Evolutionary conservation across 2,329 filamentous ascomycete species (phyloP).

Genomic region (Metarhizium sp.): DNA sequence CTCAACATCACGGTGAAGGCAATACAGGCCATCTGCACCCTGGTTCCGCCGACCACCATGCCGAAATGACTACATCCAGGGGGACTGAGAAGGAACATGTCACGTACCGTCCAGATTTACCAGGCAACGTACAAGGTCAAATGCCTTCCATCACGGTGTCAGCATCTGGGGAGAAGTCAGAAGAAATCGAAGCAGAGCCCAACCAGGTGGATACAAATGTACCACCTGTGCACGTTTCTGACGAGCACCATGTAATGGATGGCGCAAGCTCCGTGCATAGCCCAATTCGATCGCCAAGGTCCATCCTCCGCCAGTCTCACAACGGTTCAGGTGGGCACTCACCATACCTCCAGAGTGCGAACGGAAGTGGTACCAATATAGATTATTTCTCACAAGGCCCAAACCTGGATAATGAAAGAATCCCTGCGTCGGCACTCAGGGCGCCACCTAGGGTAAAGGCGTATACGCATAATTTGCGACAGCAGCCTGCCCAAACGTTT

Average conservation of each 20-base stretch:
- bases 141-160: background rate
- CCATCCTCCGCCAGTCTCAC: background rate
- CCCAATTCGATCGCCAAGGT: slow-evolving; percentile 1
- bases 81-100: slow-evolving; percentile 5
- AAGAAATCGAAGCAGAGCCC: background rate
- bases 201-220: slow-evolving; percentile 4
- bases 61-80: slow-evolving; percentile 40
- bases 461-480: slow-evolving; percentile 65
- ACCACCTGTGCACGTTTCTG: slow-evolving; percentile 3
- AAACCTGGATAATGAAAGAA: slow-evolving; percentile 32
- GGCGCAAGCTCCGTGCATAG: slow-evolving; percentile 1
- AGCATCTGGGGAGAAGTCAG: background rate
- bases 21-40: slow-evolving; percentile 9
- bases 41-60: slow-evolving; percentile 29
- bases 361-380: slow-evolving; percentile 13
- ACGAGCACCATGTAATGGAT: slow-evolving; percentile 1
- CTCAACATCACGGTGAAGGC: background rate
- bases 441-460: slow-evolving; percentile 26
- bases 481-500: slow-evolving; percentile 61
- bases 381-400: slow-evolving; percentile 17
- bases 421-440: slow-evolving; percentile 26
- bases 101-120: background rate
- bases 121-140: background rate
- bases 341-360: slow-evolving; percentile 2
- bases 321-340: slow-evolving; percentile 1